These are phyloP conservation scores for Cryptococcus deneoformans DNA, from an alignment of 1,284 basidiomycete genomes.

Conservation along the genomic window DNA sequence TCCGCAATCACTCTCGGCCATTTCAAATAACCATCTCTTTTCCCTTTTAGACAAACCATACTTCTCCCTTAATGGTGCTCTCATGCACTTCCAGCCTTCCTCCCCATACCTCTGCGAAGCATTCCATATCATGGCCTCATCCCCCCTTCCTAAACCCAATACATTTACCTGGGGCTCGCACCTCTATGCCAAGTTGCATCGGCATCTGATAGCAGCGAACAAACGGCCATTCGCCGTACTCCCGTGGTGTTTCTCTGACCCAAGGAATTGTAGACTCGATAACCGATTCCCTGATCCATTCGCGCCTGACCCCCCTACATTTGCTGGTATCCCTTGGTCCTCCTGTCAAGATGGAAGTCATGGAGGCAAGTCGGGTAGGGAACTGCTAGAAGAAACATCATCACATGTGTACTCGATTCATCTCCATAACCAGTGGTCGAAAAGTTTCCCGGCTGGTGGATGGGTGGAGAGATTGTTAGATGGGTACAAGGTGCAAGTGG, in stretches of 20 bases:
- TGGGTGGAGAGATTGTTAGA: conserved; percentile 75
- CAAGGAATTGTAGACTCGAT: conserved; percentile 80
- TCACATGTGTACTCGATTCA: conserved; percentile 77
- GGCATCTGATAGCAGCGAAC: conserved; percentile 66
- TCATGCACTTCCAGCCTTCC: conserved; percentile 83
- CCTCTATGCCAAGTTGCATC: conserved; percentile 83
- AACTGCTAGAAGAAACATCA: conserved; percentile 61
- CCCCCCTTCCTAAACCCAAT: conserved; percentile 65
- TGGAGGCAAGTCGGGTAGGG: conserved; percentile 24
- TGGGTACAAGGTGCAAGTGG: conserved; percentile 56
- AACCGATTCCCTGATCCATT: conserved; percentile 91
- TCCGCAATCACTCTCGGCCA: background rate
- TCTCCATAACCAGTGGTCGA: conserved; percentile 91
- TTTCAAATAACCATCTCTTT: background rate
- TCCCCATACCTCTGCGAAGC: conserved; percentile 94
- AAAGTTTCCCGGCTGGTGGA: conserved; percentile 67
- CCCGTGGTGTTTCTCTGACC: conserved; percentile 90
- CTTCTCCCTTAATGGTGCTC: conserved; percentile 80
- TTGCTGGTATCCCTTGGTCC: conserved; percentile 61
- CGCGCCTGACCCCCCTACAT: conserved; percentile 57
- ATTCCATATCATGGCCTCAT: conserved; percentile 79
- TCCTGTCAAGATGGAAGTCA: conserved; percentile 56
- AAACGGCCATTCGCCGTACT: conserved; percentile 83
- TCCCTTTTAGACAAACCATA: conserved; percentile 70
- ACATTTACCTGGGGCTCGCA: conserved; percentile 90